Conservation (phyloP, 2,329 filamentous ascomycete genomes). For the Scleromitrula shiraiana region DNA sequence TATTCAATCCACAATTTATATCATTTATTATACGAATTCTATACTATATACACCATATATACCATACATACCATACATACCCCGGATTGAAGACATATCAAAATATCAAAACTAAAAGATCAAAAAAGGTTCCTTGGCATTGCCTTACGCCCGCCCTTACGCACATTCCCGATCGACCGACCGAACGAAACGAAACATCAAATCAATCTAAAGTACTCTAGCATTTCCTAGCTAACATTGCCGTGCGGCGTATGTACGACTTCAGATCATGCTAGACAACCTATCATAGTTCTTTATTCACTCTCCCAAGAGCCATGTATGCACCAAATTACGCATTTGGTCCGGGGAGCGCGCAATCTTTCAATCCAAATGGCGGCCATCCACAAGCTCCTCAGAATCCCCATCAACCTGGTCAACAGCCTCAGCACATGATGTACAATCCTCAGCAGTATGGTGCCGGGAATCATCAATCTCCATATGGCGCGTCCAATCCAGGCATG, state of each 20-base stretch:
- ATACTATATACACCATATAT: neutral
- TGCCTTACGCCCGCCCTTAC: constrained; percentile 8
- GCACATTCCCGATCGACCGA: no score
- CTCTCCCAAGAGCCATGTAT: constrained; percentile 13
- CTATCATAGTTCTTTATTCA: constrained; percentile 9
- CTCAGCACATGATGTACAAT: constrained; percentile 50
- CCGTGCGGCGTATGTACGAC: constrained; percentile 11
- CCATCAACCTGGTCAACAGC: constrained; percentile 27
- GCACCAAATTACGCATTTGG: constrained; percentile 13
- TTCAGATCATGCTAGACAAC: constrained; percentile 11
- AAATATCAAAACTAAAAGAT: constrained; percentile 2
- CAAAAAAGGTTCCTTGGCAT: constrained; percentile 8
- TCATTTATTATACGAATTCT: neutral
- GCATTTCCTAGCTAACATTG: constrained; percentile 7
- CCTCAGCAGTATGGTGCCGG: constrained; percentile 25
- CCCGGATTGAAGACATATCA: no score
- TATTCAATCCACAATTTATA: neutral
- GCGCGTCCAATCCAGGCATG: constrained; percentile 21
- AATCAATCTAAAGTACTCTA: constrained; percentile 3
- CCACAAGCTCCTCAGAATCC: constrained; percentile 10
- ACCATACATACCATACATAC: neutral
- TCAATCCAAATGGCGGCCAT: constrained; percentile 14
- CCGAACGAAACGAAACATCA: constrained; percentile 9
- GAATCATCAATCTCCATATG: constrained; percentile 24
- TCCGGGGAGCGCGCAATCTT: constrained; percentile 10